Percentiles rank a stretch among this genome's conserved stretches.
These are phyloP conservation scores for Serendipita sp. DNA, from an alignment of 768 basidiomycete species.

Conservation along the genomic window DNA sequence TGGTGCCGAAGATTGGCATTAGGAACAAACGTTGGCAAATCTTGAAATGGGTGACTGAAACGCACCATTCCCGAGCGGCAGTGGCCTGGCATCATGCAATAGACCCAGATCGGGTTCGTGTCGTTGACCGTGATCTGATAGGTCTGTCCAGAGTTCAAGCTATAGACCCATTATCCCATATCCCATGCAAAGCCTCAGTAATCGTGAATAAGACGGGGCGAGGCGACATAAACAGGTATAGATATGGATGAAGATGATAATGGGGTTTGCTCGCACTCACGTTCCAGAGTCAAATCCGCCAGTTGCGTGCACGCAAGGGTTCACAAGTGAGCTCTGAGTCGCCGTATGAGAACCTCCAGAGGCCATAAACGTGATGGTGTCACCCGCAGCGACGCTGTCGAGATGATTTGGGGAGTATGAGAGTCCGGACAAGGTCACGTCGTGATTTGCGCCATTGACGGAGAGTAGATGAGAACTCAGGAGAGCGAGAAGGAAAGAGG, in stretches of 20 bases:
- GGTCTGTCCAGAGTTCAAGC: not conserved
- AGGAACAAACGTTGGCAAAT: no score
- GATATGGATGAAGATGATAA: no score
- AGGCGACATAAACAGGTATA: no score
- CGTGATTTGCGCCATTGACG: not conserved
- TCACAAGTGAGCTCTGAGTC: not conserved
- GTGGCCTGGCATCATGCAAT: not conserved
- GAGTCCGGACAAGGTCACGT: not conserved
- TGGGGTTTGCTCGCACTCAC: not conserved
- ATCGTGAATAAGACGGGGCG: not conserved
- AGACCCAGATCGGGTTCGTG: not conserved
- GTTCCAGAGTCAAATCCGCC: not conserved
- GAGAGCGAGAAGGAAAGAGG: no score
- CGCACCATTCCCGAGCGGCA: not conserved
- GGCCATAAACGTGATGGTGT: not conserved
- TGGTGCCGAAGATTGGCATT: not conserved
- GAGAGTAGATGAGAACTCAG: not conserved
- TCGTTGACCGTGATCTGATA: not conserved
- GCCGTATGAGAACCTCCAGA: not conserved
- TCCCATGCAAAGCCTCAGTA: no score
- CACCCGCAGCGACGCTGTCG: not conserved
- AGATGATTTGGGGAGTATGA: not conserved
- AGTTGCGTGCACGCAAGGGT: not conserved
- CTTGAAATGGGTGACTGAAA: not conserved
- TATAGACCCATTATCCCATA: no score